These are phyloP conservation scores for Xylaria grammica DNA, from an alignment of 495 filamentous ascomycete species.

Conservation along the genomic window DNA sequence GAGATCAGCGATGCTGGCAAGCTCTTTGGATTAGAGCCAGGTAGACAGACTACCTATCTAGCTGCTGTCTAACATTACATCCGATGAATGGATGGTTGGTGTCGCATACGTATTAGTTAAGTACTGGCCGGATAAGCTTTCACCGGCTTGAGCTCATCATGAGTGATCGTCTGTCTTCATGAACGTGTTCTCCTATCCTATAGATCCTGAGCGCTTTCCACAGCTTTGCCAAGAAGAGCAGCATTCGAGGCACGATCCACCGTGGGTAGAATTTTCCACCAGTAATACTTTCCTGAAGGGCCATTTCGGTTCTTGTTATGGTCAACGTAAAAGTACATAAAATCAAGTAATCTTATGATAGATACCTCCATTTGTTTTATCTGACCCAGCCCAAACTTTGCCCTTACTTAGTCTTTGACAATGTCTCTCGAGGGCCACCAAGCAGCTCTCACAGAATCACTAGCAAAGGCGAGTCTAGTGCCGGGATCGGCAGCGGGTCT, in stretches of 20 bases:
- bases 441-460: constrained; percentile 23
- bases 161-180: background rate
- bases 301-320: background rate
- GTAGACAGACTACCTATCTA: too few species aligned
- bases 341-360: background rate
- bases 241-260: constrained; percentile 6
- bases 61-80: too few species aligned
- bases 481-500: constrained; percentile 31
- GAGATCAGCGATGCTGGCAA: constrained; percentile 4
- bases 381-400: background rate
- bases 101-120: too few species aligned
- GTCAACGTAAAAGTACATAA: background rate
- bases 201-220: too few species aligned
- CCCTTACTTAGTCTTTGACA: background rate
- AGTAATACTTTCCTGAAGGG: constrained; percentile 7
- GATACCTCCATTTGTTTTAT: background rate
- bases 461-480: constrained; percentile 27
- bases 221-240: constrained; percentile 10
- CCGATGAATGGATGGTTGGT: too few species aligned
- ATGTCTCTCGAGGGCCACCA: constrained; percentile 20
- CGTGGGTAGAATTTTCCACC: constrained; percentile 16
- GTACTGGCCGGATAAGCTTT: too few species aligned
- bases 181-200: too few species aligned
- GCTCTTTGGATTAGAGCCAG: background rate
- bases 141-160: too few species aligned